Evolutionary conservation across 2,329 filamentous ascomycete species (phyloP).

Genomic region (Fusarium marasasianum): DNA sequence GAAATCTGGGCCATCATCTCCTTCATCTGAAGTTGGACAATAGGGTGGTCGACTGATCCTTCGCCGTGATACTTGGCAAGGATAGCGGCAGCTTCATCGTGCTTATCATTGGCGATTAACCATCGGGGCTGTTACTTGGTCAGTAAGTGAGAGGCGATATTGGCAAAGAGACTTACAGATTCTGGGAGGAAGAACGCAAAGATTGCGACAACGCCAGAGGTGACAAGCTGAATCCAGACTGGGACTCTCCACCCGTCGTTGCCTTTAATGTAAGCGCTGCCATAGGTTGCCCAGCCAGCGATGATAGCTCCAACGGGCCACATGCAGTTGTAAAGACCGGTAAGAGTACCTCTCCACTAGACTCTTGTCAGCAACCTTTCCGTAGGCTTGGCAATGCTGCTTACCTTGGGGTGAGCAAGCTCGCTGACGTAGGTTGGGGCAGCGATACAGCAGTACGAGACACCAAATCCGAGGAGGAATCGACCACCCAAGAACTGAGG

Average conservation of each 20-base stretch:
- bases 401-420: slow-evolving; percentile 58
- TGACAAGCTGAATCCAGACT: slow-evolving; percentile 50
- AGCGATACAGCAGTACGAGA: slow-evolving; percentile 52
- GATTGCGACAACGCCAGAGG: slow-evolving; percentile 49
- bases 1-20: slow-evolving; percentile 53
- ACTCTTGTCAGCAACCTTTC: accelerated
- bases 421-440: slow-evolving; percentile 56
- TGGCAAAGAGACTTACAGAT: slow-evolving; percentile 33
- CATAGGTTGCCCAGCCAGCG: slow-evolving; percentile 64
- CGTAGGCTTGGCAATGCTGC: accelerated
- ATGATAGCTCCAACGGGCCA: slow-evolving; percentile 58
- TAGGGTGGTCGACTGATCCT: slow-evolving; percentile 44
- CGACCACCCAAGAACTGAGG: slow-evolving; percentile 58
- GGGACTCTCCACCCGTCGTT: slow-evolving; percentile 51
- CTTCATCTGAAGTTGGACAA: slow-evolving; percentile 52
- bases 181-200: slow-evolving; percentile 52
- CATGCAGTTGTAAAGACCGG: slow-evolving; percentile 53
- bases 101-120: slow-evolving; percentile 51
- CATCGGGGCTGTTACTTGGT: slow-evolving; percentile 45
- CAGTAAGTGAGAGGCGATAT: background rate
- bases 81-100: slow-evolving; percentile 48
- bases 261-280: slow-evolving; percentile 51
- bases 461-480: slow-evolving; percentile 65
- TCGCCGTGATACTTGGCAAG: slow-evolving; percentile 50
- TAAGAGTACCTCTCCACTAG: slow-evolving; percentile 57